Evolutionary conservation across 768 basidiomycete genomes (phyloP).

Genomic region (Pholiota conissans): DNA sequence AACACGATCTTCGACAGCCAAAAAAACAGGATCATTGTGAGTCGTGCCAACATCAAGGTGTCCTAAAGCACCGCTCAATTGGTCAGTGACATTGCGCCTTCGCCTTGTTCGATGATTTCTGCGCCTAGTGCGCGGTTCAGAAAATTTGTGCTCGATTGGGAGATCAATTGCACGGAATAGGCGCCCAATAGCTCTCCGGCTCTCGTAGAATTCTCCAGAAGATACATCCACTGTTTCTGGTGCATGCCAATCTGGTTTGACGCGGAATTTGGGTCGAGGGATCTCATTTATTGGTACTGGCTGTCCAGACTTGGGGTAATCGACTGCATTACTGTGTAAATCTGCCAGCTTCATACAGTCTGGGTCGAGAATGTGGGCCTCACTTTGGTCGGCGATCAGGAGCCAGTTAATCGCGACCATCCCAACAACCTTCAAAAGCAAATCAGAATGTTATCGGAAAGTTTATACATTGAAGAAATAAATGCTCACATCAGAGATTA

Average conservation of each 20-base stretch:
- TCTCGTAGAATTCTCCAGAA: conserved; percentile 47
- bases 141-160: conserved; percentile 30
- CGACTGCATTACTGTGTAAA: conserved; percentile 65
- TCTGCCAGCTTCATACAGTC: conserved; percentile 54
- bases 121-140: conserved; percentile 7
- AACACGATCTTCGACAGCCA: conserved; percentile 26
- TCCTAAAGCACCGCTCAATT: conserved; percentile 19
- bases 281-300: conserved; percentile 40
- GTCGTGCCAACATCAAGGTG: not conserved
- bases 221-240: conserved; percentile 51
- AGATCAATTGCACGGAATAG: conserved; percentile 65
- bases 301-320: conserved; percentile 61
- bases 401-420: conserved; percentile 65
- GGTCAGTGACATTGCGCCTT: conserved; percentile 9
- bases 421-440: conserved; percentile 47
- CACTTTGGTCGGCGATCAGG: conserved; percentile 60
- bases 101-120: conserved; percentile 10
- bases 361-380: conserved; percentile 42
- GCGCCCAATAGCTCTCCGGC: conserved; percentile 55
- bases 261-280: conserved; percentile 38
- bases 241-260: conserved; percentile 65
- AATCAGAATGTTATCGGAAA: not conserved
- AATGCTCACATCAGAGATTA: conserved; percentile 57
- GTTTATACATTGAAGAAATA: not conserved
- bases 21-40: conserved; percentile 11